Base-by-base conservation (phyloP, 1,284 basidiomycete genomes). In the Austropuccinia psidii region DNA sequence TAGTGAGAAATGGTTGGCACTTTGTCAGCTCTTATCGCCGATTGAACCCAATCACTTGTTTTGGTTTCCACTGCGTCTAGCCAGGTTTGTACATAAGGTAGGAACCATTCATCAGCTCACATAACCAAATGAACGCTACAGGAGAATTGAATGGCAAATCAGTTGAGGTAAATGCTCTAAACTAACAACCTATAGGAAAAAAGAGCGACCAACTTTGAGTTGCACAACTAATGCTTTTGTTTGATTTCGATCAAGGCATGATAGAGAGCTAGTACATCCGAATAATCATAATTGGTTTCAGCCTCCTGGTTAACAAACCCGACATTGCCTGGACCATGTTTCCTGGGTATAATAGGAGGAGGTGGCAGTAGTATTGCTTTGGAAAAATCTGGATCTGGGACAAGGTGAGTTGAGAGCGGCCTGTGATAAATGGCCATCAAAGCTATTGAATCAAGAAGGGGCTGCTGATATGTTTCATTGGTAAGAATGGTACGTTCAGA, bases 11-110 rank as follows among this genome's bases (percentile, higher is more conserved):
- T n/a, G n/a, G n/a, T n/a, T n/a, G n/a, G n/a, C n/a, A 93, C 92
- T 83, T 90, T 89, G 80, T 97, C 93, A 0, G 89, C 88, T 50
- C 87, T 86, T 77, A 97, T 89, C 37, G 93, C 92, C 87, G 89
- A 88, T 80, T 93, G 86, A 2, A 97, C 93, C 96, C 96, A 99
- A 77, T 93, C 89, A 54, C 86, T 85, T 5, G 95, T 98, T 83
- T 93, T 97, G 75, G 84, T 86, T 76, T 95, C 91, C 0, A 92
- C 96, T 75, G 89, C 88, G n/a, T 87, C 79, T 8, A 99, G 83
- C 95, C 95, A 99, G 76, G 90, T 87, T 4, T 87, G 85, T 11
- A 98, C 90, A 80, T 92, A 93, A 1, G 90, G 87, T 80, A 91
- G 89, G 79, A 98, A 98, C 82, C 91, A 91, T 1, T 82, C 83